Evolutionary conservation across 306 rosid species (phyloP).

Genomic region (Rubus idaeus): DNA sequence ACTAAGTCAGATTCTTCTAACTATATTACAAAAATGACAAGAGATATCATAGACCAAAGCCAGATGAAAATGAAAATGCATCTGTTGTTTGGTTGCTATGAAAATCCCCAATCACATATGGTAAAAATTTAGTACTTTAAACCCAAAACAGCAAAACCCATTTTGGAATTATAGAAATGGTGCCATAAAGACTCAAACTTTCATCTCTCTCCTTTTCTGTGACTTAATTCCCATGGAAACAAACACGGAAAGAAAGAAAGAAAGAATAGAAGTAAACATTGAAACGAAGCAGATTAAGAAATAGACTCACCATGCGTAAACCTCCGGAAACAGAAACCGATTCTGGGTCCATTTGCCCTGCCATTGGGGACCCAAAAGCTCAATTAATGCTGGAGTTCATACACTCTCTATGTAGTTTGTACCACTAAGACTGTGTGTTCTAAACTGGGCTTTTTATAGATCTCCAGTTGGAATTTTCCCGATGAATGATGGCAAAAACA

Average conservation of each 20-base stretch:
- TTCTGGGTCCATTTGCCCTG: constrained; percentile 16
- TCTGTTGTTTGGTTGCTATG: background rate
- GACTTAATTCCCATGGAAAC: background rate
- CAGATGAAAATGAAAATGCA: background rate
- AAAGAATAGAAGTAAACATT: background rate
- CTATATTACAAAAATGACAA: background rate
- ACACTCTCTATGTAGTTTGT: background rate
- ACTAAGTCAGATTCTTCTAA: background rate
- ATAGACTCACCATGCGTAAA: constrained; percentile 4
- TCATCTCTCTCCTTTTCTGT: background rate
- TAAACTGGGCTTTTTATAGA: background rate
- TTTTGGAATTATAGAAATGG: background rate
- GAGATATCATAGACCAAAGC: background rate
- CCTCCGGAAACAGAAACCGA: background rate
- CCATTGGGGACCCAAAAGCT: constrained; percentile 9
- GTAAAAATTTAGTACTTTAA: background rate
- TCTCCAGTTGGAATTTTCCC: background rate
- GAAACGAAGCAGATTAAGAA: background rate
- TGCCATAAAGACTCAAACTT: background rate
- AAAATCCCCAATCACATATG: background rate
- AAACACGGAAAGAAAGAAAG: background rate
- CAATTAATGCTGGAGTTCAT: background rate
- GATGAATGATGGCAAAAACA: background rate
- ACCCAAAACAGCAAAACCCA: background rate
- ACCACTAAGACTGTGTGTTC: background rate